phyloP scores from a whole-genome alignment of 2,329 filamentous ascomycete genomes.

The Setomelanomma holmii region DNA sequence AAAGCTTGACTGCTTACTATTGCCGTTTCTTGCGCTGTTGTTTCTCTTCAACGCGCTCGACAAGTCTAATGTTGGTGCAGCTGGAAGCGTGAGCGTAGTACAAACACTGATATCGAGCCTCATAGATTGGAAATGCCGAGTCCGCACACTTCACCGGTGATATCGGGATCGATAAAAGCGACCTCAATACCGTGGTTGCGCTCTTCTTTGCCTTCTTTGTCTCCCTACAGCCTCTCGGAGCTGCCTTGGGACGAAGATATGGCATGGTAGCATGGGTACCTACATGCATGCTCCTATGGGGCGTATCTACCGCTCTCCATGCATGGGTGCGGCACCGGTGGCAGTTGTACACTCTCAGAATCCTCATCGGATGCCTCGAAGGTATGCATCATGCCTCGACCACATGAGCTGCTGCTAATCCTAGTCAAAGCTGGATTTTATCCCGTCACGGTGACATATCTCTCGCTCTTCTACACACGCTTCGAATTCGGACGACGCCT shows the following conservation, averaged over 20 bases:
- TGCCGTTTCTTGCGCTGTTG: slow-evolving; percentile 60
- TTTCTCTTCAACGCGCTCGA: slow-evolving; percentile 63
- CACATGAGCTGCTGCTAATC: not conserved
- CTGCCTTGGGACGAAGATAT: slow-evolving; percentile 64
- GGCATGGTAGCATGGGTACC: slow-evolving; percentile 65
- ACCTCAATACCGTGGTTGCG: slow-evolving; percentile 64
- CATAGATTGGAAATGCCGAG: slow-evolving; percentile 61
- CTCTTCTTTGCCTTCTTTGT: slow-evolving; percentile 67
- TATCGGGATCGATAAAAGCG: slow-evolving; percentile 59
- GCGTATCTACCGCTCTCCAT: slow-evolving; percentile 57
- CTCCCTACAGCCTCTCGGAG: slow-evolving; percentile 63
- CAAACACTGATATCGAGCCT: not conserved
- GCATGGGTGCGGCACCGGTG: slow-evolving; percentile 55
- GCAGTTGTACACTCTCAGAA: slow-evolving; percentile 56
- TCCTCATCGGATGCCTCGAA: slow-evolving; percentile 57
- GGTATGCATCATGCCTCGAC: slow-evolving; percentile 31
- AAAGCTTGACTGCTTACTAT: slow-evolving; percentile 59
- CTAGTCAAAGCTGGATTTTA: slow-evolving; percentile 61
- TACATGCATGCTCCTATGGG: slow-evolving; percentile 63
- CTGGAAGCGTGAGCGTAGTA: not conserved
- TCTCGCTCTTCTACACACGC: slow-evolving; percentile 65
- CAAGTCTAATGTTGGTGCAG: slow-evolving; percentile 53
- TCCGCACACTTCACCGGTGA: slow-evolving; percentile 66
- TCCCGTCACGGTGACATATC: slow-evolving; percentile 64
- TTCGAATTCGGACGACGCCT: slow-evolving; percentile 64